Evolutionary conservation across 2,329 filamentous ascomycete genomes (phyloP), one percentile per base, ranked within the genome.

Genomic region (Tricladium varicosporioides): DNA sequence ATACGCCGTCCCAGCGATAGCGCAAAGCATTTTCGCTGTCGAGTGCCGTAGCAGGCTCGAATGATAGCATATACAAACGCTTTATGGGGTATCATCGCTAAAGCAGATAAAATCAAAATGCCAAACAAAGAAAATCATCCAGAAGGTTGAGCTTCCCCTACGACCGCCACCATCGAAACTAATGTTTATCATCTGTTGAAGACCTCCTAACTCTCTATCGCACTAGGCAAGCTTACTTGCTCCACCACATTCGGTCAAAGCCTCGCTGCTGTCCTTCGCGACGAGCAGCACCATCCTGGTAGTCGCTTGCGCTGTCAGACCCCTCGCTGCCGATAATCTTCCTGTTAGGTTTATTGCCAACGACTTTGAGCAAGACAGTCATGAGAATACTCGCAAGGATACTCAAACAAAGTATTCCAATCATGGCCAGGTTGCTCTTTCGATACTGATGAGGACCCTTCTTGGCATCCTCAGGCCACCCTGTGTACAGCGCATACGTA

Each of bases 401-500:
- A 73, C 91, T 96, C 51, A 86, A 75, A 60, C 83, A 84, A 16
- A 96, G 74, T 55, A 96, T 96, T 2, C 87, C 92, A 57, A 96
- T 85, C 91, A 96, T 95, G 65, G 87, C 84, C 63, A 92, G 76
- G 72, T 95, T 96, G 74, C 91, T 95, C 71, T 86, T 87, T 61
- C 89, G 86, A 74, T 88, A 95, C 74, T 87, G 87, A 66, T 82
- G 78, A 9, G 82, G 82, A 0, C 89, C 89, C 1, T 80, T 76
- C n/a, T 74, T 76, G 8, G 84, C 83, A 71, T 96, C 92, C 45
- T 81, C 86, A 1, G 87, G 83, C 92, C 92, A 96, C 31, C 92
- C 92, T 0, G 87, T 87, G 72, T 96, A 96, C 48, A 96, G 76
- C 11, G 92, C 92, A 70, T 96, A 96, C 0, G 92, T 96, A 1